Percentiles rank a stretch among this genome's conserved stretches.
Conservation (phyloP, 768 basidiomycete species). For the Amanita exitialis region DNA sequence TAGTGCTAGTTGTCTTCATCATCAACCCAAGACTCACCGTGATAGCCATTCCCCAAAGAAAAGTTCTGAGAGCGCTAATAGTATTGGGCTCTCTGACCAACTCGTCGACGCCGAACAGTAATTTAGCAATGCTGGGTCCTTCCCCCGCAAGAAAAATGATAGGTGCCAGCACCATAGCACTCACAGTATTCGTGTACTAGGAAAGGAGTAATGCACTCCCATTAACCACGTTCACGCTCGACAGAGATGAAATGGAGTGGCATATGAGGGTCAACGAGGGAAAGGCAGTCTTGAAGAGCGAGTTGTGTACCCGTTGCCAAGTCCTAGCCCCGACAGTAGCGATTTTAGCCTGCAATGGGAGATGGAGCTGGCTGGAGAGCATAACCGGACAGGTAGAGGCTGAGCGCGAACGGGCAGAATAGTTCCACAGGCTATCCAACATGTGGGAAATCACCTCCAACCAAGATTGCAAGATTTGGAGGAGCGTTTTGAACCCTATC, state of each 20-base stretch:
- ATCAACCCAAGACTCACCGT: conserved; percentile 40
- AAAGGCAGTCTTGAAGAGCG: conserved; percentile 86
- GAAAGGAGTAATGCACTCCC: conserved; percentile 79
- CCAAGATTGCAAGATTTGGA: conserved; percentile 88
- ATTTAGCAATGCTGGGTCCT: conserved; percentile 44
- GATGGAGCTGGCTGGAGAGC: conserved; percentile 27
- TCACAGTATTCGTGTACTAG: conserved; percentile 88
- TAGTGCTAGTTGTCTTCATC: not conserved
- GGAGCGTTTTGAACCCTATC: conserved; percentile 84
- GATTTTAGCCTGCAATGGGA: conserved; percentile 24
- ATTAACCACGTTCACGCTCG: conserved; percentile 67
- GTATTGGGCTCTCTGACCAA: conserved; percentile 24
- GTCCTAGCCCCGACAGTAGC: conserved; percentile 39
- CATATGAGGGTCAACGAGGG: conserved; percentile 90
- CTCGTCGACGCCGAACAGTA: conserved; percentile 43
- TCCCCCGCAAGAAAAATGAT: conserved; percentile 72
- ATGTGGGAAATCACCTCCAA: conserved; percentile 91
- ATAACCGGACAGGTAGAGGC: conserved; percentile 24
- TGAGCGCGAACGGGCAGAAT: conserved; percentile 24
- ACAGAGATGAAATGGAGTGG: conserved; percentile 79
- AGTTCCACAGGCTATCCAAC: conserved; percentile 71
- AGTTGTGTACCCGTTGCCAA: conserved; percentile 52
- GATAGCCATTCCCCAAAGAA: conserved; percentile 69
- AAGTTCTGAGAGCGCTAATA: conserved; percentile 46
- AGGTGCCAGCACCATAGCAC: conserved; percentile 63